These are phyloP conservation scores for Candida smagusa DNA, from an alignment of 1,139 yeast genomes.

Conservation along the genomic window DNA sequence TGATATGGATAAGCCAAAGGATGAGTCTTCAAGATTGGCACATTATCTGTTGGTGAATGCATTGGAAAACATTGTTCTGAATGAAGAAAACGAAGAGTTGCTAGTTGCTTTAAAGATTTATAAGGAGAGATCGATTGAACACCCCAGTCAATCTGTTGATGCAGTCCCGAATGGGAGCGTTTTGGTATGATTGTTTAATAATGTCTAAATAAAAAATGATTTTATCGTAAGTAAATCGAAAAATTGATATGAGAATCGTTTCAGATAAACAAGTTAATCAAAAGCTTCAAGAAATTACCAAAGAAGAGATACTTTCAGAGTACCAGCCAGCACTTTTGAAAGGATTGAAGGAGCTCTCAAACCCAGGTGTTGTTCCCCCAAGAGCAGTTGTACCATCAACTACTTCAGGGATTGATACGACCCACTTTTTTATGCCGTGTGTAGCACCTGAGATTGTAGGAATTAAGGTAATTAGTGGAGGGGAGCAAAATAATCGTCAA, in stretches of 20 bases:
- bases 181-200: conserved; percentile 1
- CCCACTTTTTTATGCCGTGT: conserved; percentile 66
- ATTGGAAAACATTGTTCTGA: conserved; percentile 13
- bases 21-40: conserved; percentile 14
- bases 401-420: conserved; percentile 29
- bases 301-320: conserved; percentile 17
- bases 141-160: no score
- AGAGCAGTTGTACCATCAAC: conserved; percentile 28
- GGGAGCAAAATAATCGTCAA: conserved; percentile 28
- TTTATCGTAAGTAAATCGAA: background rate
- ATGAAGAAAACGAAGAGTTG: conserved; percentile 2
- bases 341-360: conserved; percentile 19
- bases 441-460: conserved; percentile 48
- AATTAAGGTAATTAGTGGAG: conserved; percentile 50
- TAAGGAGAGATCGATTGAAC: conserved; percentile 8
- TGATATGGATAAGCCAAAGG: conserved; percentile 14
- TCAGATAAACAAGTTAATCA: conserved; percentile 22
- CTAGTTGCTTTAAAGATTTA: conserved; percentile 14
- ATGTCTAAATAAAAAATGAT: background rate
- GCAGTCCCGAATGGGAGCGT: conserved; percentile 13
- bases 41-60: conserved; percentile 19
- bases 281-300: conserved; percentile 18
- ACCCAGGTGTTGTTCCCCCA: conserved; percentile 36
- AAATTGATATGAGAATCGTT: conserved; percentile 24
- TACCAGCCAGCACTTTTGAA: conserved; percentile 28